Evolutionary conservation across 2,329 filamentous ascomycete species (phyloP).

Genomic region (Malbranchea cinnamomea): DNA sequence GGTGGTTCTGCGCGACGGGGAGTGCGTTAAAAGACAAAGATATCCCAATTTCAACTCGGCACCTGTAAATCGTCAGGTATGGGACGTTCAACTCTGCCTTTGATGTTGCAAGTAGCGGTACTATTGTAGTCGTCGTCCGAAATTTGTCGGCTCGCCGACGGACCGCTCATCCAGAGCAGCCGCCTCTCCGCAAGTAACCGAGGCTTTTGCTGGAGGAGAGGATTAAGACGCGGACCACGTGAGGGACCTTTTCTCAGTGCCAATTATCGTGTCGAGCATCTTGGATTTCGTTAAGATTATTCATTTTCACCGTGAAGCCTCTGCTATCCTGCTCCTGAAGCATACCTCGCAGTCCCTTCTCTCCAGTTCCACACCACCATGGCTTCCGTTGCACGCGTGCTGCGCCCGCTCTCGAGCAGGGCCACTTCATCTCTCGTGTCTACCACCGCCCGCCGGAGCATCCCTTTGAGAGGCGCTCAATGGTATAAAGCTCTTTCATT

Average conservation of each 20-base stretch:
- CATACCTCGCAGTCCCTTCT: slow-evolving; percentile 1
- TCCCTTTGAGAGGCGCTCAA: slow-evolving; percentile 25
- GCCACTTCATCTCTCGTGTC: slow-evolving; percentile 23
- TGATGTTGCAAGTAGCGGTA: too few species aligned
- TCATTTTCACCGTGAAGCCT: slow-evolving; percentile 5
- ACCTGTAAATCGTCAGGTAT: too few species aligned
- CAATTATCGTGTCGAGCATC: too few species aligned
- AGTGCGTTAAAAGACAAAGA: too few species aligned
- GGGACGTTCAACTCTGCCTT: too few species aligned
- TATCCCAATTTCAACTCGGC: too few species aligned
- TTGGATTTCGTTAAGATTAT: too few species aligned
- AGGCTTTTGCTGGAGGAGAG: slow-evolving; percentile 10
- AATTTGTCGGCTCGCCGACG: too few species aligned
- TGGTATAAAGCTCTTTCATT: slow-evolving; percentile 19
- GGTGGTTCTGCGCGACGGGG: too few species aligned
- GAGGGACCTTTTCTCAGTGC: too few species aligned
- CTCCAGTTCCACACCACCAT: slow-evolving; percentile 18
- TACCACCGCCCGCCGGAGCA: slow-evolving; percentile 22
- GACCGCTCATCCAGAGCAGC: too few species aligned
- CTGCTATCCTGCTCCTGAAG: slow-evolving; percentile 5
- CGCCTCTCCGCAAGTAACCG: slow-evolving; percentile 11
- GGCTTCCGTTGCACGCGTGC: slow-evolving; percentile 33
- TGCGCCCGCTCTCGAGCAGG: slow-evolving; percentile 32
- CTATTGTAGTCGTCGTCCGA: too few species aligned
- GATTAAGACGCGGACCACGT: slow-evolving; percentile 6